These are phyloP conservation scores for Fusarium dimerum DNA, from an alignment of 2,329 filamentous ascomycete species.

Conservation along the genomic window DNA sequence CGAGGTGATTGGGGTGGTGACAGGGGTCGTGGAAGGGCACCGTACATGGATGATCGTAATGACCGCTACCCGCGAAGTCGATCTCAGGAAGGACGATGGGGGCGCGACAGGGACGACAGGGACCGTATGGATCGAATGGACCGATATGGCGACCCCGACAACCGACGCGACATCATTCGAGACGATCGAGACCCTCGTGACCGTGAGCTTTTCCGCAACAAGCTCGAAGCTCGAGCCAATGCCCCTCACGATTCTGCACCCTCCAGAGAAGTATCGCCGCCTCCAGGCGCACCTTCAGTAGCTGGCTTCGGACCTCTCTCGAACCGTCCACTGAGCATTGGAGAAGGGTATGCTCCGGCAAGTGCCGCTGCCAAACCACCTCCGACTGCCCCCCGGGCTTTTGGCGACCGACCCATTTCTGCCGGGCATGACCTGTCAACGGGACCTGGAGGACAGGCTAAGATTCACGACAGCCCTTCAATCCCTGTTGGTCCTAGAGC, in stretches of 20 bases:
- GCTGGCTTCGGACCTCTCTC: constrained; percentile 59
- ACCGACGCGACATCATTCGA: constrained; percentile 45
- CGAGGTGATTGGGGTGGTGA: constrained; percentile 43
- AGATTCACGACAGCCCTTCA: constrained; percentile 45
- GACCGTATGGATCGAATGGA: constrained; percentile 47
- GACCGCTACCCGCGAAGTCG: constrained; percentile 66
- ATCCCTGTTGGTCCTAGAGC: constrained; percentile 57
- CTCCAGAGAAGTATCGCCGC: constrained; percentile 54
- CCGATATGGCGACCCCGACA: constrained; percentile 42
- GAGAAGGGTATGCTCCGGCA: constrained; percentile 32
- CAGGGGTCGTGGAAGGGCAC: constrained; percentile 57
- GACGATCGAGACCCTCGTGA: constrained; percentile 50
- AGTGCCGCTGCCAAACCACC: constrained; percentile 47
- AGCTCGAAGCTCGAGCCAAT: constrained; percentile 50
- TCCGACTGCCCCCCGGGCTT: constrained; percentile 54
- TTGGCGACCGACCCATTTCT: constrained; percentile 51
- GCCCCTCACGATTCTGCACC: constrained; percentile 49
- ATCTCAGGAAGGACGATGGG: constrained; percentile 65
- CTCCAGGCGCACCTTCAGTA: constrained; percentile 58
- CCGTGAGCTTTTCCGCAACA: constrained; percentile 50
- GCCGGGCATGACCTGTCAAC: constrained; percentile 39
- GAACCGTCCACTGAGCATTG: constrained; percentile 42
- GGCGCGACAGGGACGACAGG: constrained; percentile 57
- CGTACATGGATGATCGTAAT: constrained; percentile 58
- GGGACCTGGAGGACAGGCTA: constrained; percentile 45